Evolutionary conservation across 106 monocot species (phyloP).

Genomic region (Narthecium ossifragum): DNA sequence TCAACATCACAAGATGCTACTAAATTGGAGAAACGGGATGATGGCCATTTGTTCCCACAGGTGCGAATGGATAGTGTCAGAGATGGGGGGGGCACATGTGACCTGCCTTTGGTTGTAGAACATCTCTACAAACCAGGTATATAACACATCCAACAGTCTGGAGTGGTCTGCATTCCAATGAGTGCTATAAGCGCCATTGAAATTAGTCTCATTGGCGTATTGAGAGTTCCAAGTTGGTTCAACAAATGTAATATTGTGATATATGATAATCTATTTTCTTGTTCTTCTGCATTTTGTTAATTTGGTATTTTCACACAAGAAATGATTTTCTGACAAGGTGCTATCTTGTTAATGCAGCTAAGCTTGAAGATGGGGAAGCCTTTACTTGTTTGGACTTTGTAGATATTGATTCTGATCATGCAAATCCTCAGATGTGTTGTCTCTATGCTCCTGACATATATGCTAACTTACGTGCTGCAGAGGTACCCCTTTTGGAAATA

Average conservation of each 20-base stretch:
- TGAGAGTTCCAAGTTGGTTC: too few species aligned
- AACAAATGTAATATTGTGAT: too few species aligned
- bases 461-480: slow-evolving; percentile 47
- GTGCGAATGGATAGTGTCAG: not conserved
- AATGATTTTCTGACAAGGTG: not conserved
- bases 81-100: slow-evolving; percentile 5
- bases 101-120: slow-evolving; percentile 1
- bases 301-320: too few species aligned
- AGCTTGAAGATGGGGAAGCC: slow-evolving; percentile 19
- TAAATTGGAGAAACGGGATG: too few species aligned
- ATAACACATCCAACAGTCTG: too few species aligned
- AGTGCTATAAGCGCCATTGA: too few species aligned
- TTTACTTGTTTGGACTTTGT: slow-evolving; percentile 18
- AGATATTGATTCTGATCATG: slow-evolving; percentile 67
- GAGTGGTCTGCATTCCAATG: too few species aligned
- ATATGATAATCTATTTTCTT: too few species aligned
- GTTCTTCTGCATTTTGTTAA: too few species aligned
- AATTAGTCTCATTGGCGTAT: too few species aligned
- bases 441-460: slow-evolving; percentile 71
- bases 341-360: slow-evolving; percentile 16
- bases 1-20: not conserved
- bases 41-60: too few species aligned
- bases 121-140: too few species aligned
- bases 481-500: slow-evolving; percentile 34
- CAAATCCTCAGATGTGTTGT: slow-evolving; percentile 78